Conservation (phyloP, 78 protist genomes). For the Dictyostelium brefeldianum region DNA sequence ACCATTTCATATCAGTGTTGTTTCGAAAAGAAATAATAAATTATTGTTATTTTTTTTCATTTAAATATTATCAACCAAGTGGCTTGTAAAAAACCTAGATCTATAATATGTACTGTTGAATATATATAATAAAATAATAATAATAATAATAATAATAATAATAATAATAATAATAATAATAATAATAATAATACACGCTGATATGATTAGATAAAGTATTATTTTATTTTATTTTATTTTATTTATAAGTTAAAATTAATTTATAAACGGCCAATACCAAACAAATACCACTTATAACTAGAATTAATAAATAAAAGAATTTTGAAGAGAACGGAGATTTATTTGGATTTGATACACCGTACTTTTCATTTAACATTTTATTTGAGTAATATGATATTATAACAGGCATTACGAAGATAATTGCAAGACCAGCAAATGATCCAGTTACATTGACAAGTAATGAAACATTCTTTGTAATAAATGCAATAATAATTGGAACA, state of each 20-base stretch:
- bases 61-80: too few relatives aligned
- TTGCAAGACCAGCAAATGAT: conserved; percentile 83
- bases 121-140: too few relatives aligned
- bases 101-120: too few relatives aligned
- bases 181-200: too few relatives aligned
- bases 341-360: conserved; percentile 6
- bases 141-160: too few relatives aligned
- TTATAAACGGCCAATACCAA: conserved; percentile 27
- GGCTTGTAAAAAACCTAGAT: too few relatives aligned
- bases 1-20: too few relatives aligned
- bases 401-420: conserved; percentile 86
- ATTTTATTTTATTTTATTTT: not conserved
- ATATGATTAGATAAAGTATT: too few relatives aligned
- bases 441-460: conserved; percentile 83
- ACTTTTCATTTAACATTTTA: not conserved
- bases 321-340: conserved; percentile 34
- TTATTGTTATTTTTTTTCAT: too few relatives aligned
- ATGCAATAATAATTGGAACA: conserved; percentile 74
- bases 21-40: too few relatives aligned
- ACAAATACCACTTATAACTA: conserved; percentile 34
- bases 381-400: conserved; percentile 65
- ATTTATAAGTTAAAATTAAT: conserved; percentile 13
- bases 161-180: too few relatives aligned
- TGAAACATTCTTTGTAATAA: conserved; percentile 41
- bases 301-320: conserved; percentile 26